Conservation (phyloP, 208 protist species). For the Trypanosoma avium region DNA sequence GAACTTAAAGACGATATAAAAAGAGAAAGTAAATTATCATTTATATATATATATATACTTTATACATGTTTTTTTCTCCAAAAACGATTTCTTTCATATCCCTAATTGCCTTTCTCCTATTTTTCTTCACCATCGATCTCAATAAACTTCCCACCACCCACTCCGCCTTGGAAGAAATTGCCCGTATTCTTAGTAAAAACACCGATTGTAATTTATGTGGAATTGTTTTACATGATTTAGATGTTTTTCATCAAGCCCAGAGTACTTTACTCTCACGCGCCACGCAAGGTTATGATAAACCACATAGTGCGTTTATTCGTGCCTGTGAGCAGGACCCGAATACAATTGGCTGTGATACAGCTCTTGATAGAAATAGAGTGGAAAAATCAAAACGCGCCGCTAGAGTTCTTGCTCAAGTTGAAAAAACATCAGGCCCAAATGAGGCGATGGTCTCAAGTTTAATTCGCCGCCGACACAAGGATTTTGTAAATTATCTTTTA, state of each 20-base stretch:
- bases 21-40: too few species aligned
- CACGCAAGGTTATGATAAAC: slow-evolving; percentile 11
- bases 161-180: background rate
- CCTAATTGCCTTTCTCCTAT: too few species aligned
- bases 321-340: slow-evolving; percentile 13
- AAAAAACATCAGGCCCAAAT: background rate
- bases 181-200: background rate
- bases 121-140: slow-evolving; percentile 3
- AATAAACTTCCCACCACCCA: background rate
- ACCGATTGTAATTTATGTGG: slow-evolving; percentile 14
- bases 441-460: background rate
- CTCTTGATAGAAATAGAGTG: background rate
- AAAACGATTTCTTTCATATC: too few species aligned
- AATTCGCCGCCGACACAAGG: background rate
- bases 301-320: slow-evolving; percentile 14
- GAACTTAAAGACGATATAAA: too few species aligned
- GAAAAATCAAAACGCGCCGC: slow-evolving; percentile 10
- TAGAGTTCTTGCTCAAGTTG: background rate
- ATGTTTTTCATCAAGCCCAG: slow-evolving; percentile 1
- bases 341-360: slow-evolving; percentile 11
- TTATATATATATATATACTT: too few species aligned
- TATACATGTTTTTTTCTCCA: too few species aligned
- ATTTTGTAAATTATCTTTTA: slow-evolving; percentile 15
- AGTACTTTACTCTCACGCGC: slow-evolving; percentile 1
- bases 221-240: slow-evolving; percentile 3